Evolutionary conservation across 495 filamentous ascomycete species (phyloP), one percentile per base, ranked within the genome.

Genomic region (Platismatia glauca): DNA sequence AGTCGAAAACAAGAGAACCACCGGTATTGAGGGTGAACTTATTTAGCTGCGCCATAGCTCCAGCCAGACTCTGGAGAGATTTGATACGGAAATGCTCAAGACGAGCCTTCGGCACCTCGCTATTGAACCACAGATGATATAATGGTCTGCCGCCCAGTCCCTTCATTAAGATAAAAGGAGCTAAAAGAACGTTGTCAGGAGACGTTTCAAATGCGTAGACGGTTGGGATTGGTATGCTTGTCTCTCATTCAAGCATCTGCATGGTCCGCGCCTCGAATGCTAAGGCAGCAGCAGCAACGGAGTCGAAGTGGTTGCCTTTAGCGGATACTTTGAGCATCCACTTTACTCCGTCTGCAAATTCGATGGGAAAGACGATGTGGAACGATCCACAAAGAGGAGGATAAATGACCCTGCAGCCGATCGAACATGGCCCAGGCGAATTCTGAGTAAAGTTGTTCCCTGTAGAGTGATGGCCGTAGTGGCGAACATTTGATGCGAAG

Each of bases 211-310:
- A 73, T 15, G 52, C 59, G 34, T 66, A 70, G 9, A 74, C 65
- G 15, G 71, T 64, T 18, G 73, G 72, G 7, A 75, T 44, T 20
- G 72, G 73, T 29, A 73, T 71, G 29, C 61, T 64, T 1, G 71
- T 73, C 16, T 64, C 29, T 8, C 46, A 33, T 41, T 66, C 69
- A 13, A 73, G 41, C 18, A 69, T 48, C 7, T 55, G 60, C 70
- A 67, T 71, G 13, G 63, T 68, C 27, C 37, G 58, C 18, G 60
- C 65, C 53, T 71, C 67, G 22, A 67, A 66, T 35, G 29, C 46
- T 31, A 68, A 41, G 43, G 59, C 60, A 15, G 34, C 38, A 27
- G 67, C 59, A 43, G 63, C 68, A 31, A 62, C 37, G 7, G 67
- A 58, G 33, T 57, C 48, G 58, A 68, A 43, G 18, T 43, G 39